Evolutionary conservation across 768 basidiomycete genomes (phyloP).

Genomic region (Leccinum longicurvipes): DNA sequence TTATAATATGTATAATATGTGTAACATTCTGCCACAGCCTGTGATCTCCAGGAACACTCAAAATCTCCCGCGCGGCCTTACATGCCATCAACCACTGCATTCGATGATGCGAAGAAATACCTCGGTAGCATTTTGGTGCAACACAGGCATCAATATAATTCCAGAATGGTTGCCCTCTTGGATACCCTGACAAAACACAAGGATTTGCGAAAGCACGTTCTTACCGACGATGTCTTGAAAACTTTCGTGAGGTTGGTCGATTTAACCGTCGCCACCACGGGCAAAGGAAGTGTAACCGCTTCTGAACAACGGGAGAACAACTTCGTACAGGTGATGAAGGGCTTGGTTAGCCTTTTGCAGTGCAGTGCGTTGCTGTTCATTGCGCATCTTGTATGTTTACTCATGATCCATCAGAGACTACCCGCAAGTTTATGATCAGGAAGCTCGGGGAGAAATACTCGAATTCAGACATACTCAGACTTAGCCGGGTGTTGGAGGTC

Average conservation of each 20-base stretch:
- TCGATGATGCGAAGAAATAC: constrained; percentile 16
- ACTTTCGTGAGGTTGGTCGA: constrained; percentile 15
- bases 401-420: constrained; percentile 6
- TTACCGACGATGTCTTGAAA: constrained; percentile 12
- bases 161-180: constrained; percentile 21
- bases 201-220: constrained; percentile 12
- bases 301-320: neutral
- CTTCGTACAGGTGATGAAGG: constrained; percentile 22
- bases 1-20: neutral
- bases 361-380: constrained; percentile 9
- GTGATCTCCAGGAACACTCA: neutral
- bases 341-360: constrained; percentile 13
- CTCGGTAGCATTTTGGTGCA: constrained; percentile 5
- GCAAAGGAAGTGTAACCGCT: no score
- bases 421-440: neutral
- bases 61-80: neutral
- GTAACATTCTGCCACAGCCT: constrained; percentile 1
- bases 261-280: neutral
- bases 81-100: neutral
- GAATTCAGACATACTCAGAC: constrained; percentile 1
- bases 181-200: constrained; percentile 18
- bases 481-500: constrained; percentile 11
- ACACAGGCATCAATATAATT: constrained; percentile 18
- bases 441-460: neutral
- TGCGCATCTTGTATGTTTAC: neutral